phyloP scores from a whole-genome alignment of 148 eudicot genomes.

The Vaccinium myrtillus region DNA sequence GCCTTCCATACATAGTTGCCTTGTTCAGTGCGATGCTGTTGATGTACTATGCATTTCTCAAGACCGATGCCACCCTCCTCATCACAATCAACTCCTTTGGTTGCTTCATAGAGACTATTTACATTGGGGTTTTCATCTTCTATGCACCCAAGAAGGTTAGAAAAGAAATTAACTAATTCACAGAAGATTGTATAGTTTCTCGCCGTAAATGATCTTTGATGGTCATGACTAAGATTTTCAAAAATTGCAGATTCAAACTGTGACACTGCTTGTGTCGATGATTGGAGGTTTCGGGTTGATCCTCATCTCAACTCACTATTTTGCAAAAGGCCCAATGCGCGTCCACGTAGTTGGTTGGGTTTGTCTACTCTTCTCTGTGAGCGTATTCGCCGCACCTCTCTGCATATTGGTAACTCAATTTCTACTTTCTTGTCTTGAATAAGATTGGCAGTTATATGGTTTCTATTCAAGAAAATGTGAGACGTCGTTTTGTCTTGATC shows the following conservation, averaged over 20 bases:
- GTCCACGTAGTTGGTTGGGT: constrained; percentile 63
- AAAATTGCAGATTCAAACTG: constrained; percentile 40
- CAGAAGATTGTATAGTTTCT: neutral
- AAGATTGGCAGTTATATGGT: neutral
- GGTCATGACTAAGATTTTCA: no score
- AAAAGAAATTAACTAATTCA: no score
- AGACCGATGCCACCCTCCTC: constrained; percentile 49
- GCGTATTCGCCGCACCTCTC: constrained; percentile 75
- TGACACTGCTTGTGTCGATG: constrained; percentile 40
- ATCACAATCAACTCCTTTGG: constrained; percentile 68
- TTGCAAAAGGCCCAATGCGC: constrained; percentile 28
- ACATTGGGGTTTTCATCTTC: constrained; percentile 48
- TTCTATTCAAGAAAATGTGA: no score
- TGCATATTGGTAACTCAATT: constrained; percentile 56
- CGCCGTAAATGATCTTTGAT: neutral
- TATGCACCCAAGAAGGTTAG: constrained; percentile 51
- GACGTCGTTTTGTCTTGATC: neutral
- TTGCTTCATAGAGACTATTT: constrained; percentile 53
- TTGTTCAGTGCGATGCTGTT: constrained; percentile 75
- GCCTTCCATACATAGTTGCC: constrained; percentile 62
- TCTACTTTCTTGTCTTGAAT: neutral
- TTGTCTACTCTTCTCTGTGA: constrained; percentile 54
- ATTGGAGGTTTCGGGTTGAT: constrained; percentile 51
- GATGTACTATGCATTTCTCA: constrained; percentile 72
- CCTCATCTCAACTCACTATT: constrained; percentile 37